Evolutionary conservation across 2,329 filamentous ascomycete species (phyloP), one percentile per base, ranked within the genome.

Genomic region (Sporothrix pallida): DNA sequence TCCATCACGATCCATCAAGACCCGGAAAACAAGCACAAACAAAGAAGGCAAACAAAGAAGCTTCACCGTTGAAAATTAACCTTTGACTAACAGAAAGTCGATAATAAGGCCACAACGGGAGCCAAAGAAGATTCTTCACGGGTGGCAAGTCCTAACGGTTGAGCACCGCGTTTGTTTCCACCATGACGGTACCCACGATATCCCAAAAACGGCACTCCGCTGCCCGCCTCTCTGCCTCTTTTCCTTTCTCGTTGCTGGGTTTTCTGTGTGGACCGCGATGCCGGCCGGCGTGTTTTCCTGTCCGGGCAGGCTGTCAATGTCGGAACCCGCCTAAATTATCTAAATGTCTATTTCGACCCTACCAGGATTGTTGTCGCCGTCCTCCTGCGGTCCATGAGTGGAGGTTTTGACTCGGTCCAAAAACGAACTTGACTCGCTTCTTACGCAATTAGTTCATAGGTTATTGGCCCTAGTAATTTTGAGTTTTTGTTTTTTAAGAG

Each of bases 31-130:
- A 37, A 37, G 56, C 26, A 60, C 56, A 37, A 60, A n/a, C 13
- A 60, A 37, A 60, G 23, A 58, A 31, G 20, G 23, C 54, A 58
- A 31, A 23, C 54, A 31, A 58, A 58, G 31, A 58, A 31, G 26
- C 56, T 60, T 37, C 56, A 4, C 23, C 26, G 56, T 37, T 60
- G 26, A 26, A 60, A 60, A 13, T 37, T 26, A 60, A 37, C 56
- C 56, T 26, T 60, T 60, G 26, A 60, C 26, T 37, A 60, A 17
- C 56, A 60, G 56, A 60, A 37, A 60, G 54, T 5, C 50, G 20
- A 54, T 20, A 54, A 8, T 54, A 1, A 54, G 20, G 50, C 15
- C 12, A 54, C n/a, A 54, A 54, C 31, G 31, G 31, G 50, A 17
- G 52, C 52, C 17, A 31, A 31, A 58, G 23, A 31, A 58, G 56